These are phyloP conservation scores for Pistacia atlantica DNA, from an alignment of 345 rosid genomes.

Conservation along the genomic window DNA sequence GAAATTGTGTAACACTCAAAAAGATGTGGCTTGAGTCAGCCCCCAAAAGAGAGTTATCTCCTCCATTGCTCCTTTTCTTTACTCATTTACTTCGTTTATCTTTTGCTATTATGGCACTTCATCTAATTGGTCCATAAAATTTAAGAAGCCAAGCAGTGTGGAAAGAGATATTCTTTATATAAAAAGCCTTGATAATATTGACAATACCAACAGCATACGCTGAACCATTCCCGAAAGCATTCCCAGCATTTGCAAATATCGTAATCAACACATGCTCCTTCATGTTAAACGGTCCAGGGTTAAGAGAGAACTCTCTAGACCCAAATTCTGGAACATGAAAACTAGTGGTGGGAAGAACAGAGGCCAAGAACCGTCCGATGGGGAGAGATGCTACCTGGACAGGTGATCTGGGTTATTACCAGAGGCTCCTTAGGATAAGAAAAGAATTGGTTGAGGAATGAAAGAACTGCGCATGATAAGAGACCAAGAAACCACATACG, in stretches of 20 bases:
- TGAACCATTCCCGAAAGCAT: conserved; percentile 32
- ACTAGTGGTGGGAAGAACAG: conserved; percentile 26
- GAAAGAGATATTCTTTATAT: conserved; percentile 30
- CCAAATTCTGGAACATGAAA: conserved; percentile 36
- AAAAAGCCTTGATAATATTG: conserved; percentile 37
- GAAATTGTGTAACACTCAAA: too few species aligned
- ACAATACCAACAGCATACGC: conserved; percentile 48
- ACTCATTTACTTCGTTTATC: too few species aligned
- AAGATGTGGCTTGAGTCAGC: too few species aligned
- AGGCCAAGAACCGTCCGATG: conserved; percentile 45
- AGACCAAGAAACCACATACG: conserved; percentile 38
- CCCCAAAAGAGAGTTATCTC: too few species aligned
- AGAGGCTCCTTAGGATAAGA: conserved; percentile 33
- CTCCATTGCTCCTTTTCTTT: too few species aligned
- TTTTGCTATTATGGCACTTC: too few species aligned
- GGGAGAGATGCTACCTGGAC: conserved; percentile 39
- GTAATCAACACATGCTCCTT: conserved; percentile 43
- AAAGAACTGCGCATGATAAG: conserved; percentile 27
- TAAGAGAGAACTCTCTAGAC: conserved; percentile 30
- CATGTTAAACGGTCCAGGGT: conserved; percentile 42
- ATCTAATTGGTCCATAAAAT: too few species aligned
- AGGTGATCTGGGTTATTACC: conserved; percentile 29
- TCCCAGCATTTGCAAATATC: conserved; percentile 40
- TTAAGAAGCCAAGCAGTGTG: conserved; percentile 35
- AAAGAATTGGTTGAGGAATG: conserved; percentile 36